A percentile compares a stretch with the other conserved stretches of the same genome.
phyloP scores from a whole-genome alignment of 352 stramenopile species.

The Globisporangium recalcitrans region DNA sequence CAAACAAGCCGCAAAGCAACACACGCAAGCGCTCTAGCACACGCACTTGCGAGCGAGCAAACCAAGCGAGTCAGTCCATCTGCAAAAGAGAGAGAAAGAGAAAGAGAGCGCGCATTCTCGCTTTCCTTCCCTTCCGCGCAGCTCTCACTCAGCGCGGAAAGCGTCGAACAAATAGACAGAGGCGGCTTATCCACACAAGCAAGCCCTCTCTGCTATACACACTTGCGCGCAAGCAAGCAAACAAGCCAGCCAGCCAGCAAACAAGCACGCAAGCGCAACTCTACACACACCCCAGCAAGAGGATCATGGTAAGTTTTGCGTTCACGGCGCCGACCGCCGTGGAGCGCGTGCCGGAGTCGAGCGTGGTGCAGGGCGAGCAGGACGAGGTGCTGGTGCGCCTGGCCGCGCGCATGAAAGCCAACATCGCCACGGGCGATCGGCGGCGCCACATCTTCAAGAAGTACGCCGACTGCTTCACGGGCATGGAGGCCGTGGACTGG shows the following conservation, averaged over 20 bases:
- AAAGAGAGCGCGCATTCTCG: constrained; percentile 11
- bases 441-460: constrained; percentile 77
- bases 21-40: neutral
- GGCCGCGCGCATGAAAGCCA: constrained; percentile 75
- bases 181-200: neutral
- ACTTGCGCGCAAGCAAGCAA: neutral
- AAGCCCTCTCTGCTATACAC: neutral
- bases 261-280: constrained; percentile 1
- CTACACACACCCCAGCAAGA: neutral
- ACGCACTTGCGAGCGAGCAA: neutral
- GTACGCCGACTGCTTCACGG: constrained; percentile 77
- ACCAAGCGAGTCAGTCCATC: constrained; percentile 6
- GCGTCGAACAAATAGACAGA: constrained; percentile 4
- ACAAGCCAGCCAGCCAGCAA: neutral
- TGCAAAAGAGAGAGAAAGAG: neutral
- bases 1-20: neutral
- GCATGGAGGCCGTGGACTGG: constrained; percentile 83
- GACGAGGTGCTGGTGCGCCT: constrained; percentile 66
- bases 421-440: constrained; percentile 66
- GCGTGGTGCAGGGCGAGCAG: constrained; percentile 41
- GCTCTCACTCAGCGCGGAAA: neutral
- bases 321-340: constrained; percentile 23
- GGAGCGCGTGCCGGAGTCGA: constrained; percentile 49
- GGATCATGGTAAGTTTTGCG: constrained; percentile 15
- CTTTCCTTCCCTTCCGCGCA: constrained; percentile 13